Base-by-base conservation (phyloP, 2,329 filamentous ascomycete species). In the Claviceps purpurea region DNA sequence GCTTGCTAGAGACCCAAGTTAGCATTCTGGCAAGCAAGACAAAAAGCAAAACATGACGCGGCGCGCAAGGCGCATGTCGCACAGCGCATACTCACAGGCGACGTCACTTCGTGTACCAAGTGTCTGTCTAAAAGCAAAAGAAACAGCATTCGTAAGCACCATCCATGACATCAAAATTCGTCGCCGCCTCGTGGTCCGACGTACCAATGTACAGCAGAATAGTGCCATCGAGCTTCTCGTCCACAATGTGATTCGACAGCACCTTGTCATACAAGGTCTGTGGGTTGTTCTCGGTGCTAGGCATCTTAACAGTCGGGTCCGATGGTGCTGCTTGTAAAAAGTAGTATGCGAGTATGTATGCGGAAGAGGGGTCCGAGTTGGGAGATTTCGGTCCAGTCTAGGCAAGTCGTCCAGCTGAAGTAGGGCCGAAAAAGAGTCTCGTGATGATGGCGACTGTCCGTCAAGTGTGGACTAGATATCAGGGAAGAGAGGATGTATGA, bases 221-320 rank as follows among this genome's bases (percentile, higher is more conserved):
- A 54, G 90, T 96, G 70, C 91, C 91, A 71, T 97, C 91, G 52
- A 89, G 81, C 77, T 90, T 88, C 79, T 95, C 87, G 64, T 96
- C 88, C 65, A 98, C 90, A 63, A 97, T 85, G 70, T 98, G 93
- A 73, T 85, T 85, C 62, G 88, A 81, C 63, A 97, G 85, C 70
- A 97, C 90, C 82, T 97, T 97, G 78, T 97, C 91, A 73, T 97
- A 97, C 65, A 96, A 78, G 61, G 90, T 95, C 71, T 84, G 84
- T 52, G 87, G 88, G 58, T 76, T 78, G 68, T 76, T 75, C 60
- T 85, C 82, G 61, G 79, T 80, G 65, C 76, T 79, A 66, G 89
- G 89, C 89, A 95, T 54, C 62, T 68, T 81, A 75, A 62, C 2
- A 11, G 8, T 8, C 3, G 18, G 13, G 5, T 14, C 24, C 14